Percentiles rank a stretch among this genome's conserved stretches.
phyloP scores from a whole-genome alignment of 208 protist genomes.

The Herpetomonas samuelpessoai region DNA sequence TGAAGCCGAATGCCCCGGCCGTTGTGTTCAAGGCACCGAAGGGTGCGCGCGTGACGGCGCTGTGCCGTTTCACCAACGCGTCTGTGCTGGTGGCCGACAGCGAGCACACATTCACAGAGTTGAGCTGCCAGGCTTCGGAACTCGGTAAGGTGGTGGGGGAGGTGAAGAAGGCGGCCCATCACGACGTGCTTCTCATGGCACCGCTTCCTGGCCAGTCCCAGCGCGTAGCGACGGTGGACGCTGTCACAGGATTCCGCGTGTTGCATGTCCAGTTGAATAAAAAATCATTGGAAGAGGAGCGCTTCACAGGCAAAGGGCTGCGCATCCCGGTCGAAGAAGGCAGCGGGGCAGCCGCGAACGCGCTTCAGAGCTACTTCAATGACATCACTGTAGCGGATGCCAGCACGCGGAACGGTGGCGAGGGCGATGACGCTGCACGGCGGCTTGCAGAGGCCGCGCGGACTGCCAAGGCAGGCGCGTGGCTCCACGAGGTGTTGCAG shows the following conservation, averaged over 20 bases:
- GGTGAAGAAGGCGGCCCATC: slow-evolving; percentile 2
- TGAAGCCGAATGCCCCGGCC: slow-evolving; percentile 10
- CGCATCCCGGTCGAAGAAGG: background rate
- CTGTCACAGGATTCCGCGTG: slow-evolving; percentile 44
- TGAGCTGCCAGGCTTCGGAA: slow-evolving; percentile 11
- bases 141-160: slow-evolving; percentile 19
- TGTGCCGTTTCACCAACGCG: slow-evolving; percentile 41
- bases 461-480: slow-evolving; percentile 31
- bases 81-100: slow-evolving; percentile 50
- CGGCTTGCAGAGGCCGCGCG: slow-evolving; percentile 19
- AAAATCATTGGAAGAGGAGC: slow-evolving; percentile 10
- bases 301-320: slow-evolving; percentile 10
- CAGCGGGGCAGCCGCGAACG: background rate
- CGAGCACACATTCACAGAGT: slow-evolving; percentile 39
- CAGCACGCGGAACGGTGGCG: slow-evolving; percentile 4
- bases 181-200: slow-evolving; percentile 24
- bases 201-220: slow-evolving; percentile 16
- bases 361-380: slow-evolving; percentile 42
- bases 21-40: slow-evolving; percentile 6
- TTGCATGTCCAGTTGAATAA: slow-evolving; percentile 25
- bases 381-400: slow-evolving; percentile 19
- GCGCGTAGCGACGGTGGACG: slow-evolving; percentile 42
- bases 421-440: slow-evolving; percentile 7
- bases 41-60: slow-evolving; percentile 31
- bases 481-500: slow-evolving; percentile 59